phyloP scores from a whole-genome alignment of 345 rosid genomes.

The Eucalyptus grandis region DNA sequence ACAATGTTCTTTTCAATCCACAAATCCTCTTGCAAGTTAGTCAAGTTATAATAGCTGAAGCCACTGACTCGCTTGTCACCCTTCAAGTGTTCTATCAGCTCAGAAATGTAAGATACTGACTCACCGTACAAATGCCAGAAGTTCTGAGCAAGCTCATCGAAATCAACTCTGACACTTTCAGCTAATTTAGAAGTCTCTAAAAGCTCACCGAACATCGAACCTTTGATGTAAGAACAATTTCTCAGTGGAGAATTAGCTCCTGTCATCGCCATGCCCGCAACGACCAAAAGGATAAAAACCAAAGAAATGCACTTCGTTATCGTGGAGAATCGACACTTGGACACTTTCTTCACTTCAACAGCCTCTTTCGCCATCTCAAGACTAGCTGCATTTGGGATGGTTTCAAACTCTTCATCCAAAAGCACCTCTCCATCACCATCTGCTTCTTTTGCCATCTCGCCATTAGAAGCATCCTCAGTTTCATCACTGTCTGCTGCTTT shows the following conservation, averaged over 20 bases:
- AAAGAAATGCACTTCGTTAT: conserved; percentile 25
- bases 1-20: conserved; percentile 1
- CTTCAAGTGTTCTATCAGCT: conserved; percentile 5
- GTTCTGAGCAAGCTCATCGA: conserved; percentile 16
- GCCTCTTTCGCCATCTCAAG: not conserved
- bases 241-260: conserved; percentile 12
- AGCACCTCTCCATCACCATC: conserved; percentile 1
- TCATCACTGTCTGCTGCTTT: conserved; percentile 5
- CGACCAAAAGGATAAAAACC: conserved; percentile 20
- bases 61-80: conserved; percentile 6
- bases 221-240: conserved; percentile 9
- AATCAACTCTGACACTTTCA: conserved; percentile 13
- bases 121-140: conserved; percentile 18
- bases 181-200: conserved; percentile 26
- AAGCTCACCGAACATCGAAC: conserved; percentile 8
- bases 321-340: conserved; percentile 17
- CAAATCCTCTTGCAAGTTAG: conserved; percentile 18
- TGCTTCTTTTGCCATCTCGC: conserved; percentile 2
- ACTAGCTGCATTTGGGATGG: not conserved
- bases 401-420: not conserved
- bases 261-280: conserved; percentile 8
- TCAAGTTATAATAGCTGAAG: conserved; percentile 41
- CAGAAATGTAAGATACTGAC: conserved; percentile 12
- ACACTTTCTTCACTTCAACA: conserved; percentile 4
- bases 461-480: conserved; percentile 15